Evolutionary conservation across 2,329 filamentous ascomycete species (phyloP).

Genomic region (Waltergamsia citrina): DNA sequence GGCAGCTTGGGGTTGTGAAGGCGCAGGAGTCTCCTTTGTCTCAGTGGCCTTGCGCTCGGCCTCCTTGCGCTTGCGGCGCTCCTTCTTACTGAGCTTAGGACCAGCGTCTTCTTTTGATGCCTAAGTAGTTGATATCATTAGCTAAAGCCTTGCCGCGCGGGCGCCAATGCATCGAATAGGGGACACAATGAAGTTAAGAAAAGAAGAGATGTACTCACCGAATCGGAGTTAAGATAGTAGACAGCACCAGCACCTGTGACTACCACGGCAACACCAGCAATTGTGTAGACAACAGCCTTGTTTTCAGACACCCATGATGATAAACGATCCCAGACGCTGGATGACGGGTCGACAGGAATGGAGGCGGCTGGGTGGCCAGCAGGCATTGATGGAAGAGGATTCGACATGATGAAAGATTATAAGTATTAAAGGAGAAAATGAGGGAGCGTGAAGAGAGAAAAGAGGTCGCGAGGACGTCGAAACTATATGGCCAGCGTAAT

Average conservation of each 20-base stretch:
- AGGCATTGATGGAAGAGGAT: constrained; percentile 39
- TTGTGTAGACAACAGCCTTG: constrained; percentile 91
- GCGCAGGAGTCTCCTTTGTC: constrained; percentile 13
- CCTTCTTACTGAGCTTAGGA: constrained; percentile 81
- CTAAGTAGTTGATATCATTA: constrained; percentile 16
- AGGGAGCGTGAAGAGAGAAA: constrained; percentile 12
- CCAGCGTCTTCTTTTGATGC: constrained; percentile 34
- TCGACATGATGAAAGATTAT: constrained; percentile 24
- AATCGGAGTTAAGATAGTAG: constrained; percentile 69
- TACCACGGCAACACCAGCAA: constrained; percentile 87
- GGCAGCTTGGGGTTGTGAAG: constrained; percentile 36
- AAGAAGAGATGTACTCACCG: constrained; percentile 36
- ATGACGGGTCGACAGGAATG: constrained; percentile 44
- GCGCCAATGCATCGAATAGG: no score
- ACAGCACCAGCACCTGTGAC: constrained; percentile 85
- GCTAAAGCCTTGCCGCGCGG: background rate
- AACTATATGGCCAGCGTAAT: background rate
- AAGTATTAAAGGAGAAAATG: constrained; percentile 11
- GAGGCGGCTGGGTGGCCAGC: constrained; percentile 29
- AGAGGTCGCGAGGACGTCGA: background rate
- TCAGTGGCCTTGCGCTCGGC: constrained; percentile 50
- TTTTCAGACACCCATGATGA: constrained; percentile 91
- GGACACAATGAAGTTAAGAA: no score
- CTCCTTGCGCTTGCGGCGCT: constrained; percentile 81
- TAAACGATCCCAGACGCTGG: constrained; percentile 80